Conservation (phyloP, 805 yeast genomes). For the Teunomyces aglyptinius region DNA sequence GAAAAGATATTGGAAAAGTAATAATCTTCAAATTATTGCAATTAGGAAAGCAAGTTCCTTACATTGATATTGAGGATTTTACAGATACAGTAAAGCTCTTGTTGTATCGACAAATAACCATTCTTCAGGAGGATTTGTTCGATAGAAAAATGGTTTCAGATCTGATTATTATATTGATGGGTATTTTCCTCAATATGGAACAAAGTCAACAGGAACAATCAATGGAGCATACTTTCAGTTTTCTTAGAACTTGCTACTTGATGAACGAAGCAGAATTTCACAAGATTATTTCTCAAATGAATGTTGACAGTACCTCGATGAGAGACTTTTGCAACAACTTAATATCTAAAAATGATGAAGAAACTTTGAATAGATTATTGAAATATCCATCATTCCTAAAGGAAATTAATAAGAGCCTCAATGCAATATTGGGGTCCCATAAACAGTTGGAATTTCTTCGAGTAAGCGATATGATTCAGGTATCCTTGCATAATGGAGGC, state of each 20-base stretch:
- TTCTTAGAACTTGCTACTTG: slow-evolving; percentile 33
- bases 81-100: slow-evolving; percentile 25
- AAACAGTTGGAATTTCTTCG: slow-evolving; percentile 11
- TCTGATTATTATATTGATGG: slow-evolving; percentile 33
- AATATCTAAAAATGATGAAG: slow-evolving; percentile 37
- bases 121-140: slow-evolving; percentile 31
- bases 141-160: slow-evolving; percentile 31
- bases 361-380: slow-evolving; percentile 25
- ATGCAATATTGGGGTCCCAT: slow-evolving; percentile 19
- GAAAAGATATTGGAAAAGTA: slow-evolving; percentile 25
- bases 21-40: slow-evolving; percentile 27
- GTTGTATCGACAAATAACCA: slow-evolving; percentile 31
- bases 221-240: slow-evolving; percentile 31
- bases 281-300: slow-evolving; percentile 13
- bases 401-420: slow-evolving; percentile 24
- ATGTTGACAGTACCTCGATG: slow-evolving; percentile 19
- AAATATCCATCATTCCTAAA: slow-evolving; percentile 30
- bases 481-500: slow-evolving; percentile 37
- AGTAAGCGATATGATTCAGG: slow-evolving; percentile 29
- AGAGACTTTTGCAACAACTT: slow-evolving; percentile 31
- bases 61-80: slow-evolving; percentile 8
- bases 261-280: slow-evolving; percentile 27
- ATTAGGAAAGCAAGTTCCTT: slow-evolving; percentile 14
- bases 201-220: slow-evolving; percentile 15
- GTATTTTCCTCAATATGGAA: slow-evolving; percentile 21